Base-by-base conservation (phyloP, 768 basidiomycete species). In the Tulasnella sp. region DNA sequence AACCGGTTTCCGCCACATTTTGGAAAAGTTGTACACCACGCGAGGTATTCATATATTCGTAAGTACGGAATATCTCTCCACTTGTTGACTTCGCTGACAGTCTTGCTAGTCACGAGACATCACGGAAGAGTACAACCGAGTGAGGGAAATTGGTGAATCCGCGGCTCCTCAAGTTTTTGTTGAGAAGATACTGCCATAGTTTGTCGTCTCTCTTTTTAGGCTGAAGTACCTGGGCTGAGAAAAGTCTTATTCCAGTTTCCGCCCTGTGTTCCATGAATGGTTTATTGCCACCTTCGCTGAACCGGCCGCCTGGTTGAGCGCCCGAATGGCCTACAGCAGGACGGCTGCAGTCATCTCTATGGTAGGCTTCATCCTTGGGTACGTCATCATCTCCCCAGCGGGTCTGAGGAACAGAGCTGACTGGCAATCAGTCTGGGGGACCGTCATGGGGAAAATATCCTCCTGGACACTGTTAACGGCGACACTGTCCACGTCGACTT, bases 321-420 rank as follows among this genome's bases (percentile, higher is more conserved):
- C 94, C 84, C 91, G 97, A n/a, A 85, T 95, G 82, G 88, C 91
- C 0, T 99, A 97, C 83, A 92, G 90, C 5, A 89, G 97, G 62
- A 98, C 97, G 0, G 90, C 94, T 0, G 98, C 97, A 0, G 98
- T 99, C 77, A 99, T 98, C 93, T 98, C 94, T 0, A 99, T 99
- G 94, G 94, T 99, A 31, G 98, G 98, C 16, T 97, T 94, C 83
- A 96, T 99, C 62, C 87, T 99, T 18, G 97, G 97, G 96, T 97
- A 81, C 77, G 91, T 84, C 2, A 71, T 80, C n/a, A 42, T 77
- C 7, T 68, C 6, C 19, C 38, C 27, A 24, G 12, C 16, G 10
- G 1, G 19, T 44, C 5, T 8, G 19, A 39, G 34, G 56, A 62
- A 27, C 18, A 21, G 19, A 34, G 58, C 76, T 77, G n/a, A 76